Percentiles rank a stretch among this genome's conserved stretches.
These are phyloP conservation scores for Coprinopsis cinerea DNA, from an alignment of 768 basidiomycete species.

Conservation along the genomic window DNA sequence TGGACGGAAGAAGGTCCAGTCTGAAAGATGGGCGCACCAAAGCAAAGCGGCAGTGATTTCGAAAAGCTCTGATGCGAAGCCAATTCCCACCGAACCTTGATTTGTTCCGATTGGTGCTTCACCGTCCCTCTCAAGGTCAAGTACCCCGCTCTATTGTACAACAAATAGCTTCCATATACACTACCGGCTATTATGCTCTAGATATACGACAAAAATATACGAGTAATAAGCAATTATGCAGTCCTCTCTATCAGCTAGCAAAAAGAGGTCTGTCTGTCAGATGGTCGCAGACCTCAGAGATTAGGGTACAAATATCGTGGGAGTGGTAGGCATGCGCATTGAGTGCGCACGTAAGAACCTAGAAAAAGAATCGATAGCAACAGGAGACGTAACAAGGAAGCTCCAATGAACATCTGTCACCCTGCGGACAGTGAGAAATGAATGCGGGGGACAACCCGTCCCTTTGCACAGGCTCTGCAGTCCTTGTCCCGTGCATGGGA, in stretches of 20 bases:
- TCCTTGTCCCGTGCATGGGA: background rate
- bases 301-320: constrained; percentile 39
- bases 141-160: background rate
- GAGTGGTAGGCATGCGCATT: constrained; percentile 44
- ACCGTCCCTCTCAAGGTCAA: constrained; percentile 2
- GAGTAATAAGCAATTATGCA: constrained; percentile 7
- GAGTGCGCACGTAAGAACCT: constrained; percentile 39
- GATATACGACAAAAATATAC: constrained; percentile 9
- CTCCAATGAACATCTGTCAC: constrained; percentile 35
- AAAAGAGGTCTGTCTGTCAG: constrained; percentile 6
- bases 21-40: constrained; percentile 30
- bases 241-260: constrained; percentile 3
- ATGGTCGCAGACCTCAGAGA: constrained; percentile 14
- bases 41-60: constrained; percentile 62
- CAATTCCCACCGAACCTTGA: constrained; percentile 57
- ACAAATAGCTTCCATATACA: background rate
- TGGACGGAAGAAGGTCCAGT: constrained; percentile 51
- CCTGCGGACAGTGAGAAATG: constrained; percentile 25
- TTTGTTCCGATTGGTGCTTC: constrained; percentile 22
- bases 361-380: constrained; percentile 47
- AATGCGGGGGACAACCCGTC: constrained; percentile 38
- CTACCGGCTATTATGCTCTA: constrained; percentile 4
- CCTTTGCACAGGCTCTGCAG: background rate
- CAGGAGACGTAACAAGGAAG: constrained; percentile 43
- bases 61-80: constrained; percentile 41